Base-by-base conservation (phyloP, 1,284 basidiomycete genomes). In the Fomitopsis betulina region DNA sequence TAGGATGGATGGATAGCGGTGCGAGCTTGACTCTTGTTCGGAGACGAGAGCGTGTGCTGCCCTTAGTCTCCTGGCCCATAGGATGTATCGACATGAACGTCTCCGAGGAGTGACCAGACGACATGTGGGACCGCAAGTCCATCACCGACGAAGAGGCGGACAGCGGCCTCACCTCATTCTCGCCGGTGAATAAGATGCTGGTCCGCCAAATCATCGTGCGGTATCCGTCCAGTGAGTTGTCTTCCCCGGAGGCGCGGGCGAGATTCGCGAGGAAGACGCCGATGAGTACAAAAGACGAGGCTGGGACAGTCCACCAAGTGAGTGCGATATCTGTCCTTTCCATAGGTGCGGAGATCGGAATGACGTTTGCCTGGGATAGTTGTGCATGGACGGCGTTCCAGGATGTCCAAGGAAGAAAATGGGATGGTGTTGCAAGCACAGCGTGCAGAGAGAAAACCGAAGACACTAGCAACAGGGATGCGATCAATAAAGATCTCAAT, bases 21-120 rank as follows among this genome's bases (percentile, higher is more conserved):
- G 62, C 40, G 10, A 65, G 58, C 57, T 66, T 64, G 50, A 63
- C 47, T 53, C 65, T 67, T 45, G 57, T 50, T 4, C 64, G 62
- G 5, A 70, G 64, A 60, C 73, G 75, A 43, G 72, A 62, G 49
- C 77, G 74, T 38, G 80, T 70, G 67, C 77, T 76, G 56, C 81
- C 79, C 59, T 83, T 81, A 79, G 79, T 82, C n/a, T 77, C 79
- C 12, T 80, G 80, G 62, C 75, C 79, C 39, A 80, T 69, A 37
- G 67, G 64, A 43, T 70, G 62, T 15, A 70, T 57, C 19, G 71
- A 66, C 1, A 60, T 62, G 1, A 68, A 21, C 25, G 43, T 53
- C 10, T 52, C 54, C 6, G 55, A 33, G n/a, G 54, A 56, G 21
- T 37, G 49, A n/a, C 35, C 53, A 0, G 55, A 37, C 23, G 17